Conservation (phyloP, 2,329 filamentous ascomycete genomes). For the Penicillium sp. region DNA sequence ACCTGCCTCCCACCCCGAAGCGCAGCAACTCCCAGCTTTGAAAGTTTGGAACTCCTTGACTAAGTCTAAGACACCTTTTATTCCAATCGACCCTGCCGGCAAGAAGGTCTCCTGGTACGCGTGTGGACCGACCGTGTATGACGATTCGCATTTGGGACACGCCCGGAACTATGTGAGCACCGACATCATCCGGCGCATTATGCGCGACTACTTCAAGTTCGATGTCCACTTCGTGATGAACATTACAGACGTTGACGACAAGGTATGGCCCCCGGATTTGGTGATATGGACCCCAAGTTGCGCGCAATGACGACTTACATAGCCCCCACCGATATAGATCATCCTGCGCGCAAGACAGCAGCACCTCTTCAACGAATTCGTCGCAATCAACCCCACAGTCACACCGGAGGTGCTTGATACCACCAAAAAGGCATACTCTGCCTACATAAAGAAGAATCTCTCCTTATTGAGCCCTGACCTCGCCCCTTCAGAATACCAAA, state of each 20-base stretch:
- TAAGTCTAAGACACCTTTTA: constrained; percentile 70
- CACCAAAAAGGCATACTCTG: constrained; percentile 53
- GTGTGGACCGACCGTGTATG: constrained; percentile 85
- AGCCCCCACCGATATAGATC: constrained; percentile 47
- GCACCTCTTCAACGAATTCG: constrained; percentile 72
- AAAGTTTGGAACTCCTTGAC: constrained; percentile 81
- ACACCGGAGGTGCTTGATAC: constrained; percentile 50
- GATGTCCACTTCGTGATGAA: constrained; percentile 89
- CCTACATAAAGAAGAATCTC: constrained; percentile 69
- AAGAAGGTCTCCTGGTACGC: constrained; percentile 81
- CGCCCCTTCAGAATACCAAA: constrained; percentile 49
- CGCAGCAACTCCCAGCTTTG: constrained; percentile 54
- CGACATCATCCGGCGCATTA: constrained; percentile 81
- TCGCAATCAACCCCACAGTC: constrained; percentile 50
- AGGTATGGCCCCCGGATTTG: constrained; percentile 46
- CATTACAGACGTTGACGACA: constrained; percentile 82
- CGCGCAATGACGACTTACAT: constrained; percentile 8
- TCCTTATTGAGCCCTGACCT: constrained; percentile 49
- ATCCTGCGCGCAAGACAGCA: constrained; percentile 71
- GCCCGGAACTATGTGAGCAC: constrained; percentile 89
- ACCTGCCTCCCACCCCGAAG: constrained; percentile 34
- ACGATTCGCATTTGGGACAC: constrained; percentile 79
- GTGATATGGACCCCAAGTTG: background rate
- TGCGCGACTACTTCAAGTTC: constrained; percentile 81
- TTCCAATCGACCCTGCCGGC: constrained; percentile 67